Percentiles rank a stretch among this genome's conserved stretches.
phyloP scores from a whole-genome alignment of 2,329 filamentous ascomycete species.

The Parastagonospora avenae region DNA sequence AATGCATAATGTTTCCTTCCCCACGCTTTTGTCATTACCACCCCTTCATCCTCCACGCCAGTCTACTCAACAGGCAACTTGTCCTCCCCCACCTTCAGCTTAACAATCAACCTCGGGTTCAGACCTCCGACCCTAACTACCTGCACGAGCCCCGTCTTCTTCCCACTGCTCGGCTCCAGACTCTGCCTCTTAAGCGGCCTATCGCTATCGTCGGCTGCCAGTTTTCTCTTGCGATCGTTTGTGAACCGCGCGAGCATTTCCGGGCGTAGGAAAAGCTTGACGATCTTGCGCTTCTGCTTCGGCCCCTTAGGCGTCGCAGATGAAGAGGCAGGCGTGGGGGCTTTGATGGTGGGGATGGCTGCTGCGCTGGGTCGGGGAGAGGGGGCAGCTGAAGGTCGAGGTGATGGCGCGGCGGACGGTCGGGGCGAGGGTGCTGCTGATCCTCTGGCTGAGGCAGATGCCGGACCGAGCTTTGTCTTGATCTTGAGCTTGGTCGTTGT shows the following conservation, averaged over 20 bases:
- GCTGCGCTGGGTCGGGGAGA: conserved; percentile 4
- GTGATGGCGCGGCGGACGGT: conserved; percentile 10
- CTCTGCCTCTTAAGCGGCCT: conserved; percentile 36
- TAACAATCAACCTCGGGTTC: conserved; percentile 21
- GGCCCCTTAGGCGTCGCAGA: conserved; percentile 8
- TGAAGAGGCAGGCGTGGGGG: conserved; percentile 4
- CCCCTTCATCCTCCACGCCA: not conserved
- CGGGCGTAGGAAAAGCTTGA: conserved; percentile 29
- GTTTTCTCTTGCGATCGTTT: conserved; percentile 29
- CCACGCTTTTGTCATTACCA: not conserved
- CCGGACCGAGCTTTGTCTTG: conserved; percentile 24
- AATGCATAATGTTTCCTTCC: conserved; percentile 1
- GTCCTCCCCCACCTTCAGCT: conserved; percentile 23
- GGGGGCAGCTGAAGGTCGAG: too few species aligned
- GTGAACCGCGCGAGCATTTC: conserved; percentile 16
- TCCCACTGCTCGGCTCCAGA: conserved; percentile 23
- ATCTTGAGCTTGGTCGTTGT: conserved; percentile 36
- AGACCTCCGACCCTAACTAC: conserved; percentile 23
- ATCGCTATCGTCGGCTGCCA: conserved; percentile 20
- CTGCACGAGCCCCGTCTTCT: conserved; percentile 21
- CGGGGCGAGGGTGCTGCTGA: conserved; percentile 11
- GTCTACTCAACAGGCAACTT: conserved; percentile 11
- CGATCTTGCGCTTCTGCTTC: conserved; percentile 31
- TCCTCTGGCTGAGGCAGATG: conserved; percentile 5
- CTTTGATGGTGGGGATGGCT: conserved; percentile 6